A percentile compares a stretch with the other conserved stretches of the same genome.
These are phyloP conservation scores for Porogramme epimiltina DNA, from an alignment of 1,284 basidiomycete species.

Conservation along the genomic window DNA sequence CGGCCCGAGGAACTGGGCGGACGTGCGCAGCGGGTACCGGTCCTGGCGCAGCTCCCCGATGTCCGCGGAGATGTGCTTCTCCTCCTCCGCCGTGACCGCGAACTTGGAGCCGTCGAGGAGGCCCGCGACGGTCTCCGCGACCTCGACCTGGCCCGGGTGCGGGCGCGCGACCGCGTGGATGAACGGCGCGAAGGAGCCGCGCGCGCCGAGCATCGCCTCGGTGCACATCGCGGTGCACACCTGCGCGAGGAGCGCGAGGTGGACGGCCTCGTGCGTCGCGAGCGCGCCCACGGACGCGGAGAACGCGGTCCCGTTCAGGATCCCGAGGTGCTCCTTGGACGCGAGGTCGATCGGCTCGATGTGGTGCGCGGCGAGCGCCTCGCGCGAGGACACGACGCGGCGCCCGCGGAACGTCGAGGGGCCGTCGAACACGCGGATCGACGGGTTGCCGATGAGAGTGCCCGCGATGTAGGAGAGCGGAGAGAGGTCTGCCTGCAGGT, in stretches of 20 bases:
- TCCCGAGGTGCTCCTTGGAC: conserved; percentile 83
- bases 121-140: conserved; percentile 67
- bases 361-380: conserved; percentile 66
- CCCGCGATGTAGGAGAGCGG: conserved; percentile 88
- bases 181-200: conserved; percentile 78
- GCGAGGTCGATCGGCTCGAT: conserved; percentile 72
- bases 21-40: conserved; percentile 77
- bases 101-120: conserved; percentile 75
- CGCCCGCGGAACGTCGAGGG: conserved; percentile 52
- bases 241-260: conserved; percentile 72
- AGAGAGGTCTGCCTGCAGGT: conserved; percentile 53
- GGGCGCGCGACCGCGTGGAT: conserved; percentile 79
- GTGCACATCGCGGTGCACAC: conserved; percentile 84
- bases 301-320: conserved; percentile 86
- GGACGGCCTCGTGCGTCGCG: conserved; percentile 72
- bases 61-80: conserved; percentile 69
- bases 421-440: conserved; percentile 75
- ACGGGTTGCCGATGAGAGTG: conserved; percentile 75
- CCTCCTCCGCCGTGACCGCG: conserved; percentile 63
- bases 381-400: conserved; percentile 58
- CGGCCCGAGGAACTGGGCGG: conserved; percentile 86
- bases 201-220: conserved; percentile 77
- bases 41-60: conserved; percentile 74
- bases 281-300: conserved; percentile 64
- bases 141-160: conserved; percentile 86